Conservation (phyloP, 176 grass and related monocot genomes). For the Oryza meyeriana region DNA sequence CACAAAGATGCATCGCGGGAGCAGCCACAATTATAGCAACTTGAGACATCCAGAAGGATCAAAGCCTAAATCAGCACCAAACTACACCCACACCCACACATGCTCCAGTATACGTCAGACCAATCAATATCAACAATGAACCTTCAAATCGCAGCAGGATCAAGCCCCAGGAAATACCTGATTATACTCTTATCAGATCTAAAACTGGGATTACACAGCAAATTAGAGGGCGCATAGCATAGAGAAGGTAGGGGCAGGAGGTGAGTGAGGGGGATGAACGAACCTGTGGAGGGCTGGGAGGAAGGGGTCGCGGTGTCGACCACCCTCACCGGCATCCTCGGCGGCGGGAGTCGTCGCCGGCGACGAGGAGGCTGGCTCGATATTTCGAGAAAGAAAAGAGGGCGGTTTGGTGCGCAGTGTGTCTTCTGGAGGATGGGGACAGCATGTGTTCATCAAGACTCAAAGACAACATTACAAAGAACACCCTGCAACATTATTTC, state of each 20-base stretch:
- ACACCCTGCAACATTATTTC: background rate
- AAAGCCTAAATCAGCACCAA: conserved; percentile 11
- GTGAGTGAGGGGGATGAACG: background rate
- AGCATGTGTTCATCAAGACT: background rate
- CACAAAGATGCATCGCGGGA: background rate
- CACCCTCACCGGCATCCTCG: conserved; percentile 79
- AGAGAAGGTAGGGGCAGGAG: background rate
- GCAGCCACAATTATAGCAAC: background rate
- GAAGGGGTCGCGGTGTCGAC: conserved; percentile 67
- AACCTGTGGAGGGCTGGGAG: conserved; percentile 58
- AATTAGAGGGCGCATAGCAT: background rate
- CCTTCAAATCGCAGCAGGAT: background rate
- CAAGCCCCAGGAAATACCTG: background rate
- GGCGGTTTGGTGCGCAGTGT: background rate
- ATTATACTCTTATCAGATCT: conserved; percentile 10
- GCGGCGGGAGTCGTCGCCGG: conserved; percentile 1
- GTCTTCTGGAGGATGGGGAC: background rate
- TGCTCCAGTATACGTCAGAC: background rate
- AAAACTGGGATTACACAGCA: background rate
- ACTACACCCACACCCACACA: background rate
- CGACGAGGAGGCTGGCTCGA: conserved; percentile 7
- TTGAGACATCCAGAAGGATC: background rate
- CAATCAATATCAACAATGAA: background rate
- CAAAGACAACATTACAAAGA: background rate
- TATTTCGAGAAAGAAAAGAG: background rate